Percentiles rank a stretch among this genome's conserved stretches.
Evolutionary conservation across 1,284 basidiomycete genomes (phyloP).

Genomic region (Ganoderma multipileum): DNA sequence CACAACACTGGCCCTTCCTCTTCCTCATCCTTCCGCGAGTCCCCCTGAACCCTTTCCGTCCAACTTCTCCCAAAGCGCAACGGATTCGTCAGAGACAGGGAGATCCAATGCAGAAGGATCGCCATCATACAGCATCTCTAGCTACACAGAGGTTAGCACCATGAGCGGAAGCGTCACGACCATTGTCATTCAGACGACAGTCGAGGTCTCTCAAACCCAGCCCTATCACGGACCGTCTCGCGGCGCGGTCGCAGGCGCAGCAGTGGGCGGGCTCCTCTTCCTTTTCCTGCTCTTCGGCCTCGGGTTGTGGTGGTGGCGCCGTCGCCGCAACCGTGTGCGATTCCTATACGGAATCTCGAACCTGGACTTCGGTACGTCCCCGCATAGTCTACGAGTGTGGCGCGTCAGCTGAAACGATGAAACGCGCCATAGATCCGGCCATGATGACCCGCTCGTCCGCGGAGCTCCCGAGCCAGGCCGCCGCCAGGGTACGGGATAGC

Average conservation of each 20-base stretch:
- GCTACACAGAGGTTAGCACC: neutral
- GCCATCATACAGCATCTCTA: neutral
- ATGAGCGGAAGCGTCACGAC: neutral
- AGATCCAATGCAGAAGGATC: too few relatives aligned
- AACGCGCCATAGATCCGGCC: neutral
- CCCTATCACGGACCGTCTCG: neutral
- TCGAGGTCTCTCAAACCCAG: neutral
- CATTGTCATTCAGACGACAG: neutral
- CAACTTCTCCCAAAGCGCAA: too few relatives aligned
- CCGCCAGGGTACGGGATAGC: neutral
- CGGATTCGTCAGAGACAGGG: too few relatives aligned
- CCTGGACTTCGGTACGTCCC: neutral
- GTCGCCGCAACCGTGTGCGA: neutral
- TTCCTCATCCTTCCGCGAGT: too few relatives aligned
- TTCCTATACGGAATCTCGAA: constrained; percentile 1
- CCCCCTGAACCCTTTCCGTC: too few relatives aligned
- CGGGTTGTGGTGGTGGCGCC: neutral
- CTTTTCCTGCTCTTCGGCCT: neutral
- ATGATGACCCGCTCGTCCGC: neutral
- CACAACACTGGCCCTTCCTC: too few relatives aligned
- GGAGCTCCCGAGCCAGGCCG: neutral
- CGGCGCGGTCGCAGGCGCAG: neutral
- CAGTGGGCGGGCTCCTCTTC: neutral
- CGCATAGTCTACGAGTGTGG: neutral
- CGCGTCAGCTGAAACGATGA: neutral